Evolutionary conservation across 1,284 basidiomycete genomes (phyloP), one percentile per base, ranked within the genome.

Genomic region (Irpex rosettiformis): DNA sequence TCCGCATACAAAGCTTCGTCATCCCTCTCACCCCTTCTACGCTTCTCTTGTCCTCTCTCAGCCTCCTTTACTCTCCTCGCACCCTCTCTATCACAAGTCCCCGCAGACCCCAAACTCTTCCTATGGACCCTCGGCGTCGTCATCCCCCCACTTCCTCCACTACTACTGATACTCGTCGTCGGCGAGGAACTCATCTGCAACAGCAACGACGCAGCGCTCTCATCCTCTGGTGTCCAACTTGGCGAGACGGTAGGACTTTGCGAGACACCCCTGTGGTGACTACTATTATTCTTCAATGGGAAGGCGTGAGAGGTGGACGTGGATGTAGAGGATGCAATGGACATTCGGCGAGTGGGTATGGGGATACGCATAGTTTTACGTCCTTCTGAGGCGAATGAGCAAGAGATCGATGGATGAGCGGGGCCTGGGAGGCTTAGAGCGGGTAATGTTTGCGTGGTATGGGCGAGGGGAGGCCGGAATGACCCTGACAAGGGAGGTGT

Each of bases 181-280:
- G 65, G 58, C 4, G 64, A 57, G 3, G 73, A 73, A 66, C 82
- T 79, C 64, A 89, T 87, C 64, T 86, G 81, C 53, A 90, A 70
- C 27, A 89, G 70, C 60, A 89, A 70, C 4, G 86, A 83, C 7
- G 87, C 88, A 0, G 85, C 85, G 0, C 77, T 79, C 72, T 89
- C 85, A 65, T 90, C 88, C 59, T 89, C 88, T 0, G 83, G 81
- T 5, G 86, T 84, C 65, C 80, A 78, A 45, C 70, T 64, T n/a
- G 75, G 76, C 33, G 73, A 75, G 42, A 68, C 65, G 43, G 65
- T 62, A 40, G 64, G 65, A 13, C 65, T 65, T 45, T 52, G 30
- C 30, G 63, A 30, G 7, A 47, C 57, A 45, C 33, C 54, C 24
- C 48, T 51, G 24, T 61, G 29, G 30, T 48, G 33, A 8, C 10